Base-by-base conservation (phyloP, 2,329 filamentous ascomycete genomes). In the Aspergillus spinulosporus region DNA sequence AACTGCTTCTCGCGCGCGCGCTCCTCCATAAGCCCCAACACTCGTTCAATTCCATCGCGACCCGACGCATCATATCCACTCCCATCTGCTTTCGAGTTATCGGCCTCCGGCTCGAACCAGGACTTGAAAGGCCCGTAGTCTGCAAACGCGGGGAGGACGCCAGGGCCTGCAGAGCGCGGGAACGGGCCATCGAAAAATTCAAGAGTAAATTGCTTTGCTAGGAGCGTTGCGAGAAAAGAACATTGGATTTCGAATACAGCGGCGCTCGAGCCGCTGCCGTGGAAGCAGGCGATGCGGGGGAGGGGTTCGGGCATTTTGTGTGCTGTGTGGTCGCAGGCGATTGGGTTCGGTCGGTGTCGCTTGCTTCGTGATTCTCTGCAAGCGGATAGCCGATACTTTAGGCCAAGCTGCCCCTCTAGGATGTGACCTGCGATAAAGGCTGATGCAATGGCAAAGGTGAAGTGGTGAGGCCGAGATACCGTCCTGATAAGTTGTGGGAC, bases 221-320 rank as follows among this genome's bases (percentile, higher is more conserved):
- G 61, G 9, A 59, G 51, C 2, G 52, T 45, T 28, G 54, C 43
- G 5, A 66, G 59, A 34, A 61, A 59, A 1, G 54, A 29, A 47
- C 62, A 65, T 61, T 66, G 64, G 29, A 62, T 32, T 5, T 58
- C 31, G 56, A 58, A 64, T 56, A 66, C 62, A 8, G 56, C 12
- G 42, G 54, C 50, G 15, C 52, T 59, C 29, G 62, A 64, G 50
- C 64, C 64, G 28, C 59, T 58, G 49, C 64, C 64, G 57, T 66
- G 64, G 53, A 66, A 66, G 40, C 62, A 64, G 40, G 64, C 64
- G 36, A 66, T 66, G 31, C 62, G 61, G 34, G 60, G 62, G 45
- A 57, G 58, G 26, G 43, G 9, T 28, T n/a, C 32, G 36, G 39
- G 51, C 29, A 26, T n/a, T 48, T 15, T 40, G 14, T 40, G 12